These are phyloP conservation scores for Nannochloropsis salina DNA, from an alignment of 108 stramenopile species.

Conservation along the genomic window DNA sequence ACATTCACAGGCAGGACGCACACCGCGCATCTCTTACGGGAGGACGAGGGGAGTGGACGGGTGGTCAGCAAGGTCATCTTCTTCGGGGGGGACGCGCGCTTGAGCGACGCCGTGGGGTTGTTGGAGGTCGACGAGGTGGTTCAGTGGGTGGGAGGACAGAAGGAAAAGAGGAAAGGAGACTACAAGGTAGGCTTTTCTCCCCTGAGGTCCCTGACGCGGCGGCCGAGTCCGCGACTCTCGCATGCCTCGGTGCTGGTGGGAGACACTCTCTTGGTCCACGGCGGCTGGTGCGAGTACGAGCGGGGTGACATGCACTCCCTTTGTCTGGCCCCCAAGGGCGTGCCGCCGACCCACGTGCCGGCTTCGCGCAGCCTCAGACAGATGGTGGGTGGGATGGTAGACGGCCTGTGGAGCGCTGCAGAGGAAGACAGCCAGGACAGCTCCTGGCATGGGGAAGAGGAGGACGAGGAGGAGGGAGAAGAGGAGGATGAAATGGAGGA, in stretches of 20 bases:
- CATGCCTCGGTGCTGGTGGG: not conserved
- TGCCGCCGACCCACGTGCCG: too few relatives aligned
- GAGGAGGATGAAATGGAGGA: not conserved
- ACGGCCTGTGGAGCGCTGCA: too few relatives aligned
- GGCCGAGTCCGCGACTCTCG: not conserved
- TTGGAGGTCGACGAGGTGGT: not conserved
- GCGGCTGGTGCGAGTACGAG: constrained; percentile 1
- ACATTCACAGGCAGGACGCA: not conserved
- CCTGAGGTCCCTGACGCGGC: not conserved
- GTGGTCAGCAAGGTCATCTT: not conserved
- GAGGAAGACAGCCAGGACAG: too few relatives aligned
- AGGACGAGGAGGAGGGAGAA: not conserved
- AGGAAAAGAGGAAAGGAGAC: not conserved
- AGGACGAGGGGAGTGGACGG: not conserved
- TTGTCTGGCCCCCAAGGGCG: not conserved
- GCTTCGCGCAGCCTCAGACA: too few relatives aligned
- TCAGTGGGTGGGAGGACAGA: not conserved
- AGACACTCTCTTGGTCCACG: not conserved
- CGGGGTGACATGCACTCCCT: constrained; percentile 11
- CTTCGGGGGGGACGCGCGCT: constrained; percentile 10
- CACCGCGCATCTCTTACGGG: not conserved
- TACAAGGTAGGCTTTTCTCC: not conserved
- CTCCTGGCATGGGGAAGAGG: too few relatives aligned
- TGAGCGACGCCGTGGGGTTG: constrained; percentile 7
- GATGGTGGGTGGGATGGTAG: too few relatives aligned